A percentile compares a stretch with the other conserved stretches of the same genome.
Evolutionary conservation across 805 yeast genomes (phyloP).

Genomic region (Lachancea sp.): DNA sequence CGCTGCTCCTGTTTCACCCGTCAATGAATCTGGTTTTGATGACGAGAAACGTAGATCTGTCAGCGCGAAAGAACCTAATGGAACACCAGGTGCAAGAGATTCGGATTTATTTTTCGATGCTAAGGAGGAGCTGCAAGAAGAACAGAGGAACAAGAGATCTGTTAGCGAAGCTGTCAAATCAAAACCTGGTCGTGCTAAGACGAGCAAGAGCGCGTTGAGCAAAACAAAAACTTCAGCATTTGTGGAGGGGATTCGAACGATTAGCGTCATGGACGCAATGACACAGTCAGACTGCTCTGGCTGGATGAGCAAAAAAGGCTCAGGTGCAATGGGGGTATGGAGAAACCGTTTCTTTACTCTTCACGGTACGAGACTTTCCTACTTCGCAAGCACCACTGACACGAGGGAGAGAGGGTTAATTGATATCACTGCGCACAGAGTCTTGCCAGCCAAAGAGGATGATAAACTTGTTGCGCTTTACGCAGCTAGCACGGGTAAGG

Average conservation of each 20-base stretch:
- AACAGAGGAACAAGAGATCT: constrained; percentile 35
- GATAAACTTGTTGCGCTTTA: constrained; percentile 80
- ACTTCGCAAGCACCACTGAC: constrained; percentile 73
- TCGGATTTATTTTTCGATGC: constrained; percentile 22
- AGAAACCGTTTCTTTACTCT: constrained; percentile 75
- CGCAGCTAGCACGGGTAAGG: constrained; percentile 91
- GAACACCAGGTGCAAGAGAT: constrained; percentile 11
- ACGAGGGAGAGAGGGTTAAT: constrained; percentile 84
- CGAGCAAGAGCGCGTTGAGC: constrained; percentile 40
- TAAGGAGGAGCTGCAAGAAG: constrained; percentile 15
- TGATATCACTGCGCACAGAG: constrained; percentile 92
- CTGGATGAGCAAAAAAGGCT: constrained; percentile 94
- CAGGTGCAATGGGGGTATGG: constrained; percentile 84
- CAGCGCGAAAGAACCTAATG: constrained; percentile 40
- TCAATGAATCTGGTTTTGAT: constrained; percentile 4
- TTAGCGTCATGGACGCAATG: constrained; percentile 73
- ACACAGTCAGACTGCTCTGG: constrained; percentile 75
- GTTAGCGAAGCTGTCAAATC: constrained; percentile 46
- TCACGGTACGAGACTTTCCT: constrained; percentile 89
- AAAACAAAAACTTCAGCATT: constrained; percentile 73
- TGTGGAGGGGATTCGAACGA: constrained; percentile 76
- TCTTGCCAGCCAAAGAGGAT: constrained; percentile 74
- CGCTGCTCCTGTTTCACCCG: not conserved
- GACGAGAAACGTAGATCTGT: constrained; percentile 43
- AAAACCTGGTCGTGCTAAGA: constrained; percentile 48